Evolutionary conservation across 352 stramenopile genomes (phyloP).

Genomic region (Phytophthora colocasiae): DNA sequence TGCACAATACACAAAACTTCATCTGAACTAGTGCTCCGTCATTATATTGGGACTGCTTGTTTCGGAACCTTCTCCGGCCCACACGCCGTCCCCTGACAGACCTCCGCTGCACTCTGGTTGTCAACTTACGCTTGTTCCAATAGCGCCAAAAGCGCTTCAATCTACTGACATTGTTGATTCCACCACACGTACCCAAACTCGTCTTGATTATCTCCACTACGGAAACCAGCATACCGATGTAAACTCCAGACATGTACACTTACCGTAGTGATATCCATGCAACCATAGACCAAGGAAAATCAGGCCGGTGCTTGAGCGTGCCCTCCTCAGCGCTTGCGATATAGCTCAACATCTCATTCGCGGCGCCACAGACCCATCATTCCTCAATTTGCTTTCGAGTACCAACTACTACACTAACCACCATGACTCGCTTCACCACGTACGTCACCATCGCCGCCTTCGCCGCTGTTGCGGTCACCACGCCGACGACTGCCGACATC

Average conservation of each 20-base stretch:
- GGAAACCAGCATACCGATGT: slow-evolving; percentile 2
- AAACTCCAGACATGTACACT: slow-evolving; percentile 7
- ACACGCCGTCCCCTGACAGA: too few species aligned
- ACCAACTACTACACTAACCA: slow-evolving; percentile 19
- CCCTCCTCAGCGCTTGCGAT: slow-evolving; percentile 1
- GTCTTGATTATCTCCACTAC: slow-evolving; percentile 26
- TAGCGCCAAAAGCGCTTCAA: too few species aligned
- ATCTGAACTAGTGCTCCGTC: too few species aligned
- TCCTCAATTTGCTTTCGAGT: slow-evolving; percentile 23
- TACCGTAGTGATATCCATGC: neutral
- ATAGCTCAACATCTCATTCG: slow-evolving; percentile 5
- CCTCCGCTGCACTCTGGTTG: too few species aligned
- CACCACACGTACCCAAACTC: neutral
- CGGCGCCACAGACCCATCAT: slow-evolving; percentile 4
- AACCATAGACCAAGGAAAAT: neutral
- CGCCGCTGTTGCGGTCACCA: slow-evolving; percentile 11
- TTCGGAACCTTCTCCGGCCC: too few species aligned
- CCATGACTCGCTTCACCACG: slow-evolving; percentile 27
- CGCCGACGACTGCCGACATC: slow-evolving; percentile 18
- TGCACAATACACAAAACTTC: too few species aligned
- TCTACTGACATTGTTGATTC: too few species aligned
- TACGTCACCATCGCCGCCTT: slow-evolving; percentile 20
- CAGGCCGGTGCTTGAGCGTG: slow-evolving; percentile 7
- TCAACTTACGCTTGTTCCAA: too few species aligned
- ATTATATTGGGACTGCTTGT: too few species aligned